Base-by-base conservation (phyloP, 2,329 filamentous ascomycete species). In the Pezicula neosporulosa region DNA sequence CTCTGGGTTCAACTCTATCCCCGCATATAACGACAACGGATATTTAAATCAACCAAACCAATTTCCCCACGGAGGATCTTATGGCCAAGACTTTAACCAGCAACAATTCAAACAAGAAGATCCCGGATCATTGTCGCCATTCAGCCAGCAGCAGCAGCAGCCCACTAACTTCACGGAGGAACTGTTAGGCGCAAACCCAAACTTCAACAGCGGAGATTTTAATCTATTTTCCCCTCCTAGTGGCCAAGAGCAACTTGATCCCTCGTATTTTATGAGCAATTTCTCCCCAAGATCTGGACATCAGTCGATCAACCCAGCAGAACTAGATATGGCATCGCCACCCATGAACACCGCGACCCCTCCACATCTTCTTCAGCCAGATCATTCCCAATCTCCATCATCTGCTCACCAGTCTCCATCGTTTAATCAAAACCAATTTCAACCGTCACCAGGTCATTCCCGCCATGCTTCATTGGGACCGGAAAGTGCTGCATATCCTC, bases 171-270 rank as follows among this genome's bases (percentile, higher is more conserved):
- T 77, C 53, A 65, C 70, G 9, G 72, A 76, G 57, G 67, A 68
- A 51, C 69, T 76, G 52, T 64, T 85, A 39, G 71, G 75, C 39
- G 66, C 77, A 16, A 78, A 76, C 57, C 61, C 76, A 16, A 78
- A 75, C 56, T 79, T 82, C 56, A 71, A 71, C 64, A 71, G 74
- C 62, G 71, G 71, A 54, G 83, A 88, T 69, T 86, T 86, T 66
- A 80, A 82, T 46, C 75, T 88, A 60, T 90, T 87, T 62, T 78
- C 83, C 4, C 66, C 76, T 8, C 70, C 76, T 46, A 73, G 76
- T 59, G 72, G 75, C 51, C 72, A 70, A 46, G 72, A 83, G 55
- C 80, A 82, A 62, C 82, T 85, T 63, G 81, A 81, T 61, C 70
- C 81, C 12, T 79, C 85, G 19, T 74, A 85, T 54, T 87, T 89